Evolutionary conservation across 1,284 basidiomycete species (phyloP), one percentile per base, ranked within the genome.

Genomic region (Somion occarium): DNA sequence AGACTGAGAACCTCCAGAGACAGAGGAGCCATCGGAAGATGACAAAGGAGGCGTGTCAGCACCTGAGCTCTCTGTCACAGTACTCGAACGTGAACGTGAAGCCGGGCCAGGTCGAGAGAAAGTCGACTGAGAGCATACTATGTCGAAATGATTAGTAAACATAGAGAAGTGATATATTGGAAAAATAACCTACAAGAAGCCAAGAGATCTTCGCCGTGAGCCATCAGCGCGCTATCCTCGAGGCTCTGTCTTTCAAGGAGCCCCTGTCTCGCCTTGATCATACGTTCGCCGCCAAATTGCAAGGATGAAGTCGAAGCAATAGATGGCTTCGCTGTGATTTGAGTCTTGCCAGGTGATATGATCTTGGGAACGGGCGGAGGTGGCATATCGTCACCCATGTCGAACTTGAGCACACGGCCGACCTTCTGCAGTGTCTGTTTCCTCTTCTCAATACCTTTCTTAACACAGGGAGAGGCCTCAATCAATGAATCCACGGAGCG

Each of bases 21-120:
- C 67, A 0, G 78, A 77, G 0, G 85, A 84, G 5, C 78, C 78
- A 52, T 86, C 85, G 0, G 78, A 84, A 4, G 72, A 63, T 0
- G 82, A 83, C 3, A 89, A 70, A 0, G 87, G 82, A 3, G 87
- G 88, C 0, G 88, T 90, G 15, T 86, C 84, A 9, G 67, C 72
- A 24, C 82, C 85, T 20, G 85, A 85, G 61, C 76, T 80, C 9
- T 71, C 72, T 0, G 83, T 83, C 57, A 73, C 78, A 0, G 85
- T 88, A 53, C 81, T 85, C 0, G 83, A 85, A 24, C 85, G 77
- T 15, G 82, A 82, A 23, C 42, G 42, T 7, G 71, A 69, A 12
- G 72, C 68, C 2, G 73, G 69, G 5, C 58, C 63, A 1, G 85
- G 85, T 3, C 80, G 77, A 53, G 74, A 72, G 67, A 88, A 88